Evolutionary conservation across 192 early-diverging fungal genomes (phyloP).

Genomic region (Coemansia erecta): DNA sequence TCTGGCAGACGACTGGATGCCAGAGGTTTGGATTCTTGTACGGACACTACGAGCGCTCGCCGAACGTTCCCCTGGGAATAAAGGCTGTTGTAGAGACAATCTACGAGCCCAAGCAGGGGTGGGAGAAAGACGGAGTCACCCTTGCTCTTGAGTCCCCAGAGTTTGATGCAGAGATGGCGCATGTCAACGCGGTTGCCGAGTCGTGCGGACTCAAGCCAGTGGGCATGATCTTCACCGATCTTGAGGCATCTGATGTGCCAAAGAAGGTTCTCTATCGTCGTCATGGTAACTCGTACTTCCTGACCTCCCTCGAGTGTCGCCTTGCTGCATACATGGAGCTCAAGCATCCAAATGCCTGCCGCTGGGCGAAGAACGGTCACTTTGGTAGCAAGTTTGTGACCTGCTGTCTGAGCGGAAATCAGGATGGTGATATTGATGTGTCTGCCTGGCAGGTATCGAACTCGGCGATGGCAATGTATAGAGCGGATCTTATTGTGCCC

Average conservation of each 20-base stretch:
- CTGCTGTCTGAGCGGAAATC: conserved; percentile 87
- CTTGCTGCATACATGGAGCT: conserved; percentile 85
- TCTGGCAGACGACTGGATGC: conserved; percentile 80
- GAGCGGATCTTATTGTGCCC: conserved; percentile 89
- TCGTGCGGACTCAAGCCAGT: conserved; percentile 69
- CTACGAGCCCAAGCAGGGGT: conserved; percentile 89
- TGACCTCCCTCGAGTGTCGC: conserved; percentile 85
- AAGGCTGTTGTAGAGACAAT: conserved; percentile 94
- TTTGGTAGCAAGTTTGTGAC: conserved; percentile 96
- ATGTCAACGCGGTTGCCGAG: conserved; percentile 60
- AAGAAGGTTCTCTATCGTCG: conserved; percentile 86
- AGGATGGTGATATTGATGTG: conserved; percentile 82
- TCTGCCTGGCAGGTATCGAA: conserved; percentile 91
- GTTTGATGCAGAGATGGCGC: conserved; percentile 47
- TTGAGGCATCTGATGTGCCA: conserved; percentile 77
- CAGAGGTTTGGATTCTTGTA: conserved; percentile 96
- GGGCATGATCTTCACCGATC: conserved; percentile 94
- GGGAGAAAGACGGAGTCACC: conserved; percentile 69
- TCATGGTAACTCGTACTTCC: conserved; percentile 89
- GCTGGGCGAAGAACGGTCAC: conserved; percentile 71
- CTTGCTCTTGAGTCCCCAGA: conserved; percentile 59
- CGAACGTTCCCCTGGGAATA: conserved; percentile 90
- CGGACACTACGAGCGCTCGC: conserved; percentile 85
- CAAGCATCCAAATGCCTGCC: conserved; percentile 64
- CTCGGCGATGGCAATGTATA: conserved; percentile 81